Conservation (phyloP, 257 asterid genomes). For the Gentiana straminea region DNA sequence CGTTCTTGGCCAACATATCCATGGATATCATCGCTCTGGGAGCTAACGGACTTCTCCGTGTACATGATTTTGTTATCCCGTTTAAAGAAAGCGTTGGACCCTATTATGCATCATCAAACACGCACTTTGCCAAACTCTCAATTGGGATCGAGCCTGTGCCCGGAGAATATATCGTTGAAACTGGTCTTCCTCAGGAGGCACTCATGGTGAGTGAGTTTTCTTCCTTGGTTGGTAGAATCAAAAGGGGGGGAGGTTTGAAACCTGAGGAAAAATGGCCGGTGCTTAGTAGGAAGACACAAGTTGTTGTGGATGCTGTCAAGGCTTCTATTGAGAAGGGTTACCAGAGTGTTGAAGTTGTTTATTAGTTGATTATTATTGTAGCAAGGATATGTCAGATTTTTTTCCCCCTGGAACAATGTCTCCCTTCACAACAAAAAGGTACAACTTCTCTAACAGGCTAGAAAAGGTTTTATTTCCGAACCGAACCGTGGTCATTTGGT, state of each 20-base stretch:
- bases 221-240: constrained; percentile 31
- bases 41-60: constrained; percentile 38
- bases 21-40: constrained; percentile 56
- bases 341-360: constrained; percentile 30
- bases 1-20: constrained; percentile 49
- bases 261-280: constrained; percentile 66
- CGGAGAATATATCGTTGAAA: constrained; percentile 28
- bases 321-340: constrained; percentile 51
- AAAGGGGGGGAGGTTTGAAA: constrained; percentile 19
- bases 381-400: too few species aligned
- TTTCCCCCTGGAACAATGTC: too few species aligned
- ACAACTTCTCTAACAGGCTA: too few species aligned
- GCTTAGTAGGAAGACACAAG: constrained; percentile 58
- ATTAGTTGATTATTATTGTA: background rate
- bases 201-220: constrained; percentile 59
- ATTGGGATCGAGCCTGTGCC: constrained; percentile 45
- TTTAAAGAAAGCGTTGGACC: constrained; percentile 38
- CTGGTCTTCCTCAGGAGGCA: constrained; percentile 73
- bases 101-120: constrained; percentile 26
- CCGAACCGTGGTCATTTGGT: too few species aligned
- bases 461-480: too few species aligned
- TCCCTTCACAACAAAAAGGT: too few species aligned
- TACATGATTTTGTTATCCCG: constrained; percentile 54
- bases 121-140: constrained; percentile 27
- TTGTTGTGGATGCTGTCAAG: constrained; percentile 69